Base-by-base conservation (phyloP, 2,329 filamentous ascomycete genomes). In the Claviceps purpurea region DNA sequence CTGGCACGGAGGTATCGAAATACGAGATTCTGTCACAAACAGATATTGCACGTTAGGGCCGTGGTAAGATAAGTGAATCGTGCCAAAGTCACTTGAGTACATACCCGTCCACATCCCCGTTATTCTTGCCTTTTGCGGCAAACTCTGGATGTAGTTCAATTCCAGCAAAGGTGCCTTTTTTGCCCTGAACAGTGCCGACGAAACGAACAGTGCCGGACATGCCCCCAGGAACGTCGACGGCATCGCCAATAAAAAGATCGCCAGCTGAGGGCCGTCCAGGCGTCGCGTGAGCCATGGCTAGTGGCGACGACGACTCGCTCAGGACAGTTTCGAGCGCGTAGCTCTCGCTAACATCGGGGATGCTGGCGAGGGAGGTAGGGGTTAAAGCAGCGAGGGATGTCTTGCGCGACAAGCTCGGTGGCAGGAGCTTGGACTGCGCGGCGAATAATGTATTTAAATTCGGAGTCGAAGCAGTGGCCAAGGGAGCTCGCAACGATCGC, bases 191-290 rank as follows among this genome's bases (percentile, higher is more conserved):
- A 41, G 75, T 74, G 45, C 93, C 93, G 56, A 97, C 74, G 64
- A 95, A 98, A 65, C 87, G 91, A 58, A 97, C 84, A 2, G 81
- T 85, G 48, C 93, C 93, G 58, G 85, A 75, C 89, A 98, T 95
- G 65, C 85, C 88, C 43, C 93, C 93, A 1, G 91, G 90, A 47
- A 96, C 91, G 59, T 96, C 90, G 56, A 96, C 91, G 38, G 75
- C 67, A 64, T 96, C 91, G 58, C 91, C 91, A 42, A 93, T 75
- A 57, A 82, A 77, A 55, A 95, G 68, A 55, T 73, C 64, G 50
- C 77, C 75, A 55, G 70, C 69, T 58, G 64, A 72, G 58, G 63
- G 70, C 68, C 76, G 71, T 52, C 71, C 72, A 26, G 79, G 79
- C 0, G 78, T 81, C 50, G 72, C 64, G 49, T 73, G 70, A 73